A percentile compares a stretch with the other conserved stretches of the same genome.
Conservation (phyloP, 1,284 basidiomycete genomes). For the Neotropicomus parvogracilis region DNA sequence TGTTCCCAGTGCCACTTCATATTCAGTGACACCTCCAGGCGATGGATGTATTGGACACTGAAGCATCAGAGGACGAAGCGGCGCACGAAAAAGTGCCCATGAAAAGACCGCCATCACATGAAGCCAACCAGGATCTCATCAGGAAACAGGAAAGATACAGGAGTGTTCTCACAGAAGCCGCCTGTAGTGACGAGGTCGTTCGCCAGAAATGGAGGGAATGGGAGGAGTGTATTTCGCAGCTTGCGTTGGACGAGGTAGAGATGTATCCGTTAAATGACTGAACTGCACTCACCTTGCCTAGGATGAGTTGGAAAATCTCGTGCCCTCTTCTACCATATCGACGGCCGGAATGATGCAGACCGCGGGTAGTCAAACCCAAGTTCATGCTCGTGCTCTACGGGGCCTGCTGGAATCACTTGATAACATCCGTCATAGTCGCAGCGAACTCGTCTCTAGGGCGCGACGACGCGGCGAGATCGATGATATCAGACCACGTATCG, state of each 20-base stretch:
- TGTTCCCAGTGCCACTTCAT: not conserved
- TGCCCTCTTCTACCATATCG: constrained; percentile 61
- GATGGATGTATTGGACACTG: constrained; percentile 83
- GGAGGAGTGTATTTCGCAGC: constrained; percentile 67
- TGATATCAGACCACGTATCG: constrained; percentile 71
- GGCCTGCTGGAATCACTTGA: constrained; percentile 80
- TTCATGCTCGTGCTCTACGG: constrained; percentile 71
- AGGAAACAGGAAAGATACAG: constrained; percentile 71
- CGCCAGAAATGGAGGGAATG: constrained; percentile 84
- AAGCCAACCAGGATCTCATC: constrained; percentile 74
- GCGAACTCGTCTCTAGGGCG: constrained; percentile 65
- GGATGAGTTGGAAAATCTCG: constrained; percentile 63
- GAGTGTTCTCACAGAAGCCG: constrained; percentile 69
- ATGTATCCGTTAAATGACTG: not conserved
- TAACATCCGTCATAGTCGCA: constrained; percentile 60
- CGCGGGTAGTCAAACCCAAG: constrained; percentile 46
- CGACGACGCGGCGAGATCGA: constrained; percentile 65
- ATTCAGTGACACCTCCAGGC: constrained; percentile 47
- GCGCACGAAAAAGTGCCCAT: constrained; percentile 49
- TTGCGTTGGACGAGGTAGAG: constrained; percentile 70
- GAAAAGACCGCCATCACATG: constrained; percentile 64
- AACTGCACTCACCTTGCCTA: constrained; percentile 32
- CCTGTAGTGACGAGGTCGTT: constrained; percentile 72
- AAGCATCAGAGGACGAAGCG: constrained; percentile 84
- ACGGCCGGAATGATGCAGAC: constrained; percentile 33